Base-by-base conservation (phyloP, 192 early-diverging fungal genomes). In the Jimgerdemannia flammicorona region DNA sequence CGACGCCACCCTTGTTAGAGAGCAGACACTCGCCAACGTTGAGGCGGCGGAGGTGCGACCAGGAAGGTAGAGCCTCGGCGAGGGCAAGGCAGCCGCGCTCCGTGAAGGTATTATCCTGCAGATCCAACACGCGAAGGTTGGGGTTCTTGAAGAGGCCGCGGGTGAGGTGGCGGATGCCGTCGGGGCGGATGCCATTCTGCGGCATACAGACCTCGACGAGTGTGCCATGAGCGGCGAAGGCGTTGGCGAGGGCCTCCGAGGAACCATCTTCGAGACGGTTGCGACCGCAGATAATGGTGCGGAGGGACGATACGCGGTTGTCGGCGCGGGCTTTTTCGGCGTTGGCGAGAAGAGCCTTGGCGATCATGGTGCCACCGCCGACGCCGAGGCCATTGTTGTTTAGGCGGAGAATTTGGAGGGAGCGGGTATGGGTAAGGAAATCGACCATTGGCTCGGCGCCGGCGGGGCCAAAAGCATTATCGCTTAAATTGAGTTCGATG, bases 51-150 rank as follows among this genome's bases (percentile, higher is more conserved):
- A 99, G 80, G 0, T 92, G 71, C n/a, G 88, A 83, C 97, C 97
- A 99, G 9, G 81, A 79, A 8, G 87, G 79, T 54, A 99, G 81
- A 3, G 92, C 92, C 19, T 82, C 76, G 4, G 96, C 94, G 72
- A 99, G 87, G 11, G 94, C 93, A 17, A 76, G 70, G 43, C 94
- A 93, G 19, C 97, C 97, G 19, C 81, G 80, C 43, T 87, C 84
- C 3, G 96, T 96, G 71, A 99, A 97, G 0, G 97, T 99, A 83
- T 99, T 99, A 79, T 99, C 97, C 83, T 99, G 96, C 54, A 99
- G 80, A 84, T 99, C 95, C 40, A 99, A 77, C 67, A 90, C 85
- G 66, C 90, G 83, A 64, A 99, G 80, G 29, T 86, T 78, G 40
- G 84, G 82, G 80, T 93, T 95, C 40, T 86, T 54, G 14, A 89